Percentiles rank a stretch among this genome's conserved stretches.
phyloP scores from a whole-genome alignment of 306 rosid species.

The Mucuna pruriens region DNA sequence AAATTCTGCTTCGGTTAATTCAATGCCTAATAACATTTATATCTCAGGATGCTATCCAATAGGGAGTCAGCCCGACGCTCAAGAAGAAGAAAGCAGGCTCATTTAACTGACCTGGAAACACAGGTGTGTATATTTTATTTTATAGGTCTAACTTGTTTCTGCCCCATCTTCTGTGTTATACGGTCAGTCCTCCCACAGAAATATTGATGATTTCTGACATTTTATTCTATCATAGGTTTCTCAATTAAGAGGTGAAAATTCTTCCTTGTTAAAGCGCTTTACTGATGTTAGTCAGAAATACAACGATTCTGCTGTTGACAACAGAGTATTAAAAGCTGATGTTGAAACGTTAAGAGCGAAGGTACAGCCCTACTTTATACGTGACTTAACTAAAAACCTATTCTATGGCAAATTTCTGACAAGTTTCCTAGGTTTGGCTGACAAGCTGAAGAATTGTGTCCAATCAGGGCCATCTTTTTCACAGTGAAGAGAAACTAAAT shows the following conservation, averaged over 20 bases:
- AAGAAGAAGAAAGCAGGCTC: conserved; percentile 98
- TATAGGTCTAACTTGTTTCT: neutral
- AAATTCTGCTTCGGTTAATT: conserved; percentile 24
- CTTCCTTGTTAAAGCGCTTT: conserved; percentile 77
- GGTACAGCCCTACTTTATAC: conserved; percentile 51
- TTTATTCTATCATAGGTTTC: conserved; percentile 61
- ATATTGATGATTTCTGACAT: conserved; percentile 36
- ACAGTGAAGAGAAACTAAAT: neutral
- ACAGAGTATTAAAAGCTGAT: conserved; percentile 90
- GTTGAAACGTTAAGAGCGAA: conserved; percentile 94
- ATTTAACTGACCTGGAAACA: conserved; percentile 87
- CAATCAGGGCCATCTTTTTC: neutral
- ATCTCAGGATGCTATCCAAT: conserved; percentile 94
- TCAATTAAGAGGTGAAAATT: conserved; percentile 84
- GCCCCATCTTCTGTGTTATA: neutral
- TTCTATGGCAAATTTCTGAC: neutral
- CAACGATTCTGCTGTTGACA: conserved; percentile 85
- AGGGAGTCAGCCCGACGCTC: conserved; percentile 99
- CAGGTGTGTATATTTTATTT: conserved; percentile 53
- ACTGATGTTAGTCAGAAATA: conserved; percentile 73
- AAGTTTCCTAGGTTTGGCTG: conserved; percentile 34
- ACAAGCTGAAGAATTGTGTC: conserved; percentile 29
- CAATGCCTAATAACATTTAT: conserved; percentile 30
- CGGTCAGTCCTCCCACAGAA: neutral
- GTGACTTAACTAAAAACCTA: conserved; percentile 4